phyloP scores from a whole-genome alignment of 768 basidiomycete genomes.

The Phaffia australis region DNA sequence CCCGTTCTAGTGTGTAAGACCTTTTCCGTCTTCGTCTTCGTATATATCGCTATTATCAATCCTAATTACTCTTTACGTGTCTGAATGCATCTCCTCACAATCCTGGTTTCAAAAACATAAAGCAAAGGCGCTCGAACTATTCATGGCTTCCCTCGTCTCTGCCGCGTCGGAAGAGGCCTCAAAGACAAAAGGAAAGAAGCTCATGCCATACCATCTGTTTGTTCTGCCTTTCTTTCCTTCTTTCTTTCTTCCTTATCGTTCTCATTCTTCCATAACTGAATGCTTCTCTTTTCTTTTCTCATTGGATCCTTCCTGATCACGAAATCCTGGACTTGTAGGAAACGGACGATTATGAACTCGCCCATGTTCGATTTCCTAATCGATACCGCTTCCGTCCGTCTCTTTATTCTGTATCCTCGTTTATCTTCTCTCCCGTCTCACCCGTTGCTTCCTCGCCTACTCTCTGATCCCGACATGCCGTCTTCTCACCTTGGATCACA shows the following conservation, averaged over 20 bases:
- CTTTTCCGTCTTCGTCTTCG: not conserved
- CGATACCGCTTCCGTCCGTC: conserved; percentile 54
- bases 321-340: conserved; percentile 53
- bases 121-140: conserved; percentile 93
- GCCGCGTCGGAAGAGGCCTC: conserved; percentile 69
- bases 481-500: no score
- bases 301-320: not conserved
- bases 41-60: not conserved
- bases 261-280: conserved; percentile 1
- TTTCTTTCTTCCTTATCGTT: not conserved
- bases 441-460: no score
- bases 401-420: not conserved
- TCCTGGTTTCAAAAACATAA: conserved; percentile 1
- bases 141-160: conserved; percentile 71
- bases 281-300: conserved; percentile 9
- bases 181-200: conserved; percentile 69
- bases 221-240: conserved; percentile 36
- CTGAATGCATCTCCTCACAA: not conserved
- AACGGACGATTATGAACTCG: conserved; percentile 78
- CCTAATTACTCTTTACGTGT: not conserved
- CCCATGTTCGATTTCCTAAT: conserved; percentile 89
- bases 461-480: no score
- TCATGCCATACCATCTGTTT: conserved; percentile 86
- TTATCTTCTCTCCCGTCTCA: not conserved
- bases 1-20: conserved; percentile 89